Evolutionary conservation across 106 monocot genomes (phyloP).

Genomic region (Dendrobium catenatum): DNA sequence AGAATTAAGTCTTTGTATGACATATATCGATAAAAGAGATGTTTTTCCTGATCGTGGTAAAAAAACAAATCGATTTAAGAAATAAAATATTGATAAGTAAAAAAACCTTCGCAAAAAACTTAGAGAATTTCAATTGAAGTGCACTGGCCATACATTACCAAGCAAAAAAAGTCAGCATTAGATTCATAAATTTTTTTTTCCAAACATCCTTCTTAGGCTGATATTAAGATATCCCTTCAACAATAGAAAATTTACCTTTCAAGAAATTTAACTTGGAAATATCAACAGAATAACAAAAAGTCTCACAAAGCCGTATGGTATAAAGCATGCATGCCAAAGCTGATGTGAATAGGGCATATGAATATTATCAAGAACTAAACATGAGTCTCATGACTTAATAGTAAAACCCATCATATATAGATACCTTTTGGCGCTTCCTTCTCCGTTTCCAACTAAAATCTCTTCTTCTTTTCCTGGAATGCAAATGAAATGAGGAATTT

Average conservation of each 20-base stretch:
- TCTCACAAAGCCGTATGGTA: neutral
- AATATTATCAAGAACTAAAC: neutral
- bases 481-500: neutral
- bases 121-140: neutral
- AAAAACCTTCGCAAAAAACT: neutral
- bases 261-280: neutral
- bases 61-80: neutral
- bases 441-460: conserved; percentile 11
- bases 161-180: neutral
- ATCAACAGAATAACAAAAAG: neutral
- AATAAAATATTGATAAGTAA: neutral
- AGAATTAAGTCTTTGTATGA: neutral
- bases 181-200: neutral
- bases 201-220: neutral
- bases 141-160: neutral
- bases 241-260: conserved; percentile 1
- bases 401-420: neutral
- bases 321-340: neutral
- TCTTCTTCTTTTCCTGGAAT: conserved; percentile 4
- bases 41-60: neutral
- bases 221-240: neutral
- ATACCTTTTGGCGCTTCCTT: conserved; percentile 5
- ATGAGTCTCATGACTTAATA: neutral
- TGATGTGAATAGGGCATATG: neutral
- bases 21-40: neutral